Evolutionary conservation across 2,329 filamentous ascomycete species (phyloP), one percentile per base, ranked within the genome.

Genomic region (Akanthomyces dipterigenus): DNA sequence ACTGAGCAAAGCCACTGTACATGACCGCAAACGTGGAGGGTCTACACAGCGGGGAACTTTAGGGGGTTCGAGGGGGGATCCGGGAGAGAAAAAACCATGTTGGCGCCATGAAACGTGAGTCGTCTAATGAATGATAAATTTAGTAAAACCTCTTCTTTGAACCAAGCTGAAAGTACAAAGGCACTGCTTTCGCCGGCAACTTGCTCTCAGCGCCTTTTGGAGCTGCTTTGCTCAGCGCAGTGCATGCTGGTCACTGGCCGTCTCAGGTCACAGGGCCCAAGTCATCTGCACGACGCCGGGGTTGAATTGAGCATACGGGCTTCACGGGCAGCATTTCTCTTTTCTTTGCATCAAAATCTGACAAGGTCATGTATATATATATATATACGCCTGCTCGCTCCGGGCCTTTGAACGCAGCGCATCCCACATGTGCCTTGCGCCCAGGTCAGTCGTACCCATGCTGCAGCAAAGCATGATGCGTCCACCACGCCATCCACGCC

Each of bases 261-360:
- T 6, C n/a, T n/a, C 24, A 50, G 46, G 55, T 58, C 55, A 58
- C 46, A 50, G n/a, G 45, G 45, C 16, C 12, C 45, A 20, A 28
- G 55, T 58, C 55, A 58, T 24, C 45, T 50, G 55, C 55, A 58
- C 18, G 55, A 50, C 55, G 46, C 45, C 34, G 28, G 5, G 11
- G 50, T 34, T 46, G 18, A 18, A 16, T 42, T 49, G 50, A 49
- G 55, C 55, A 49, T 40, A 48, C 45, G 16, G 28, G 28, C n/a
- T n/a, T n/a, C n/a, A 40, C 43, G 9, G 31, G 31, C 36, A 11
- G 36, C 36, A 3, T 16, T 16, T 31, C 18, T 22, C 5, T 36
- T 24, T 42, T 31, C n/a, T n/a, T 16, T n/a, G n/a, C 14, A 3
- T 9, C 42, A 22, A 22, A 26, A 38, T 48, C n/a, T 56, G 14